Conservation (phyloP, 495 filamentous ascomycete genomes). For the Podospora conica region DNA sequence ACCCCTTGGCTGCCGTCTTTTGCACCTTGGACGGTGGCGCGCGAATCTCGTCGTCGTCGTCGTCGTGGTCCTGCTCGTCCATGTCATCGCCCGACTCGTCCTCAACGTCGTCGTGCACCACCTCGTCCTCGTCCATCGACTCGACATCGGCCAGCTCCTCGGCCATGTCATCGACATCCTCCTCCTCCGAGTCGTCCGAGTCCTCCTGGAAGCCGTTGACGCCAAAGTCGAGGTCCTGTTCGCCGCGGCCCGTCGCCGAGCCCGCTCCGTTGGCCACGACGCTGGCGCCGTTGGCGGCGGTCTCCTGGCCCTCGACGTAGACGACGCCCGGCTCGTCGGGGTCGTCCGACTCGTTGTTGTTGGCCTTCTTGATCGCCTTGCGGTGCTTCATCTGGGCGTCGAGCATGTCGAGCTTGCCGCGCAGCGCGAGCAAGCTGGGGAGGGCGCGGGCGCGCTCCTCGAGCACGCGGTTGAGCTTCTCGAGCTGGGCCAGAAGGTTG, state of each 20-base stretch:
- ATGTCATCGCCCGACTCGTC: constrained; percentile 29
- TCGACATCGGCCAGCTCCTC: constrained; percentile 29
- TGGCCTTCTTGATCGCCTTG: constrained; percentile 50
- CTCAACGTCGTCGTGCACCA: constrained; percentile 35
- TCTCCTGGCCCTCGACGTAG: constrained; percentile 78
- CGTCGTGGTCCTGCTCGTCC: constrained; percentile 16
- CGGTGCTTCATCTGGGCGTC: constrained; percentile 79
- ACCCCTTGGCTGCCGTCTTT: constrained; percentile 20
- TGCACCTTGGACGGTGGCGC: constrained; percentile 33
- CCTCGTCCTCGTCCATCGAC: constrained; percentile 34
- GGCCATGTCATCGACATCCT: constrained; percentile 23
- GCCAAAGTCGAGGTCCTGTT: constrained; percentile 24
- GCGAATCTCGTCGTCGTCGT: constrained; percentile 27
- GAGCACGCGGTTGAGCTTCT: constrained; percentile 73
- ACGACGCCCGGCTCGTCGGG: constrained; percentile 67
- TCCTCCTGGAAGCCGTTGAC: constrained; percentile 22
- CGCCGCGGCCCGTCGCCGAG: constrained; percentile 14
- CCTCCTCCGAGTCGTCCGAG: constrained; percentile 22
- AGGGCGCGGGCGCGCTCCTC: constrained; percentile 77
- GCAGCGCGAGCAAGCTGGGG: constrained; percentile 76
- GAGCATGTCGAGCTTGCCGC: constrained; percentile 88
- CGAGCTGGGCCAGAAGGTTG: constrained; percentile 67
- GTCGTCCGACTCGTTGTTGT: constrained; percentile 52
- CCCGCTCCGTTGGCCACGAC: constrained; percentile 36
- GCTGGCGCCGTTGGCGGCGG: constrained; percentile 29